phyloP scores from a whole-genome alignment of 2,329 filamentous ascomycete species.

The Trichoderma aggressivum region DNA sequence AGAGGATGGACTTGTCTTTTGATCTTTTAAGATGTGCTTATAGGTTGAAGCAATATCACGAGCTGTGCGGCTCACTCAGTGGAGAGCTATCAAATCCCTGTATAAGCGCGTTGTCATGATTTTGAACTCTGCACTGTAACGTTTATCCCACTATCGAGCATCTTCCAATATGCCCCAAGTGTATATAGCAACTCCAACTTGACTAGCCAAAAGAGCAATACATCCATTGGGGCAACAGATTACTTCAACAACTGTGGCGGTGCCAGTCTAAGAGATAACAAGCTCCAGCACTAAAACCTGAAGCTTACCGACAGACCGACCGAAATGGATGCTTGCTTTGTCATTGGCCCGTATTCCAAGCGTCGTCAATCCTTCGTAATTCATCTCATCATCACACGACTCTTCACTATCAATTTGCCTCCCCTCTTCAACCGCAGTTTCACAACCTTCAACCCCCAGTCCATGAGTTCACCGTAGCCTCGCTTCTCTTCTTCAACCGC shows the following conservation, averaged over 20 bases:
- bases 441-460: background rate
- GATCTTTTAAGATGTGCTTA: background rate
- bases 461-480: background rate
- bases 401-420: background rate
- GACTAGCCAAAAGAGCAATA: background rate
- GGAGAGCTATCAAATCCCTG: background rate
- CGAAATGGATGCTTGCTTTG: background rate
- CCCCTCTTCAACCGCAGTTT: background rate
- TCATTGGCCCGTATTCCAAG: background rate
- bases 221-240: background rate
- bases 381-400: background rate
- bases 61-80: too few species aligned
- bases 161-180: background rate
- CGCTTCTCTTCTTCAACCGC: background rate
- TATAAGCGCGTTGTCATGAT: background rate
- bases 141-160: accelerated
- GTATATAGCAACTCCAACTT: background rate
- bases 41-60: background rate
- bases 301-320: background rate
- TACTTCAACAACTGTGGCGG: background rate
- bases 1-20: background rate
- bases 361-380: background rate
- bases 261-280: background rate
- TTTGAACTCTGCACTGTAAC: background rate
- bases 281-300: background rate